phyloP scores from a whole-genome alignment of 192 early-diverging fungal species.

The Mortierella claussenii region DNA sequence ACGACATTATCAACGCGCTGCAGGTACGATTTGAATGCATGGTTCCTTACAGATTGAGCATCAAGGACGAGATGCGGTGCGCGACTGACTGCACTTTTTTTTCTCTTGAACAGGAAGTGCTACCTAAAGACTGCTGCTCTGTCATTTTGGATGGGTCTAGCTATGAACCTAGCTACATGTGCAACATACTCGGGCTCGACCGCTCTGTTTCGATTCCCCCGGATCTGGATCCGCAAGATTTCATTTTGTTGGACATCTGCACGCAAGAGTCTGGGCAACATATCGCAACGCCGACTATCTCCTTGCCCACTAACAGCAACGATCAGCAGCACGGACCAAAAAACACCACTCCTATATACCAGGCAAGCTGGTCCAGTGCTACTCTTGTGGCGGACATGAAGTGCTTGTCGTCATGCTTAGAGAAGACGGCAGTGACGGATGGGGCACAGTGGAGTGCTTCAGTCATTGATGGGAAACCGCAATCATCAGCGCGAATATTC shows the following conservation, averaged over 20 bases:
- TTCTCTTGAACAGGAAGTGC: constrained; percentile 15
- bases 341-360: constrained; percentile 7
- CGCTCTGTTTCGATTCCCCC: constrained; percentile 42
- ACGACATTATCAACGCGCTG: constrained; percentile 27
- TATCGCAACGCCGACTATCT: constrained; percentile 22
- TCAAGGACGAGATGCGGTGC: background rate
- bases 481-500: constrained; percentile 25
- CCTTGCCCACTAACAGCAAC: constrained; percentile 4
- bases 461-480: background rate
- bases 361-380: constrained; percentile 43
- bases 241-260: constrained; percentile 45
- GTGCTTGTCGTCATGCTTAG: background rate
- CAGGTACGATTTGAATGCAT: constrained; percentile 12
- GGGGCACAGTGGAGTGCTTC: background rate
- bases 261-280: constrained; percentile 5
- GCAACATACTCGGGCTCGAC: constrained; percentile 47
- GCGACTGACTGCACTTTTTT: background rate
- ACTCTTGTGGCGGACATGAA: constrained; percentile 17
- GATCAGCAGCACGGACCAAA: background rate
- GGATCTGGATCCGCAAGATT: constrained; percentile 41
- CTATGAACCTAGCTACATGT: constrained; percentile 42
- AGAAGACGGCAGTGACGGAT: constrained; percentile 2
- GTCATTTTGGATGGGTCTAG: constrained; percentile 19
- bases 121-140: constrained; percentile 45
- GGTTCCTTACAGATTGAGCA: background rate